These are phyloP conservation scores for Polyporus arcularius DNA, from an alignment of 768 basidiomycete genomes.

Conservation along the genomic window DNA sequence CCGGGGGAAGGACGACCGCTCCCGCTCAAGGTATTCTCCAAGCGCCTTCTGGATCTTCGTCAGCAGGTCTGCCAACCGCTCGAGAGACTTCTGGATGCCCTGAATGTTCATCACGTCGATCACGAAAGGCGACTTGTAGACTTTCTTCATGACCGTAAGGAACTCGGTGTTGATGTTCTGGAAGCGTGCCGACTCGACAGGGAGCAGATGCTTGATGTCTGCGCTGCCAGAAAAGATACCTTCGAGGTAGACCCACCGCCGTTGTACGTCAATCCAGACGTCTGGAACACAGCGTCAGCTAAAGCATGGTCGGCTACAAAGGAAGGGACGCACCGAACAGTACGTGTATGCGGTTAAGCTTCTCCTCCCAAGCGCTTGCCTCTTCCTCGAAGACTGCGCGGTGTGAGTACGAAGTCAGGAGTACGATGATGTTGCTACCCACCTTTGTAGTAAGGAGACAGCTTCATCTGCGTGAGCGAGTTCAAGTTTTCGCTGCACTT, in stretches of 20 bases:
- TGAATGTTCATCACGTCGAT: conserved; percentile 96
- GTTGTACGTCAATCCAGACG: conserved; percentile 99
- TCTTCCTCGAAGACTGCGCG: conserved; percentile 84
- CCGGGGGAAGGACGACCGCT: conserved; percentile 96
- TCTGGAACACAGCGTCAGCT: conserved; percentile 46
- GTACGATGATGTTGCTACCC: conserved; percentile 18
- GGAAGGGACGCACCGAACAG: conserved; percentile 69
- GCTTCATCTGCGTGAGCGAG: conserved; percentile 93
- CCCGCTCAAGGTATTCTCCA: conserved; percentile 97
- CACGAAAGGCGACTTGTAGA: conserved; percentile 98
- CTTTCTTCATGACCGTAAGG: conserved; percentile 98
- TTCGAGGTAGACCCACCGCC: conserved; percentile 99
- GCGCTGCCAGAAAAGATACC: conserved; percentile 99
- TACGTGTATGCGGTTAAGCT: conserved; percentile 93
- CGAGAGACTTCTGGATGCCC: conserved; percentile 95
- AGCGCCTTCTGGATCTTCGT: conserved; percentile 99
- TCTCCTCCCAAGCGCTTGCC: conserved; percentile 92
- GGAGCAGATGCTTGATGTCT: conserved; percentile 98
- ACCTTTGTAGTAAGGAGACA: conserved; percentile 99
- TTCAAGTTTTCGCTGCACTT: conserved; percentile 98
- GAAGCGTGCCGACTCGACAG: conserved; percentile 96
- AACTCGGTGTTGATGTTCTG: conserved; percentile 99
- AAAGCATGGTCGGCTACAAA: not conserved
- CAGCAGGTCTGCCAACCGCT: conserved; percentile 92
- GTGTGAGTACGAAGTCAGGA: not conserved